phyloP scores from a whole-genome alignment of 1,284 basidiomycete genomes.

The Pseudozyma sp. region DNA sequence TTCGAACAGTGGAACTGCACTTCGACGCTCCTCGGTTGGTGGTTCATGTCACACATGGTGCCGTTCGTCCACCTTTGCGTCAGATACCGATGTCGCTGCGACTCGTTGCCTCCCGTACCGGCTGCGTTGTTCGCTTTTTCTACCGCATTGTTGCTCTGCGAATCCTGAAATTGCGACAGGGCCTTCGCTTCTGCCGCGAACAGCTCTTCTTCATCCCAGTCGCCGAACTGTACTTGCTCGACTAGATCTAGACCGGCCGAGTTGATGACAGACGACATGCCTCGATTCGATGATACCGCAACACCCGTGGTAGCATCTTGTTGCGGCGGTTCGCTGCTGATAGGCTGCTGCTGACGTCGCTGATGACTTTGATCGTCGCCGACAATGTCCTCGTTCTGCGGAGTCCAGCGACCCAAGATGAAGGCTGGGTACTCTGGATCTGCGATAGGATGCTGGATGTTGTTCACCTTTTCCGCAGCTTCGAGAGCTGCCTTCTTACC shows the following conservation, averaged over 20 bases:
- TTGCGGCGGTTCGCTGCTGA: background rate
- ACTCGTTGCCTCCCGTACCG: slow-evolving; percentile 3
- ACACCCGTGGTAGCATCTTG: slow-evolving; percentile 5
- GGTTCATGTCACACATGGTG: slow-evolving; percentile 59
- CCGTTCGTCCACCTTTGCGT: slow-evolving; percentile 61
- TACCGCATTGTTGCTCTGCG: slow-evolving; percentile 1
- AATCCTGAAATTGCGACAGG: slow-evolving; percentile 9
- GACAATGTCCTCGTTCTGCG: slow-evolving; percentile 37
- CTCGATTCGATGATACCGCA: slow-evolving; percentile 8
- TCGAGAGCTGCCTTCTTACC: slow-evolving; percentile 39
- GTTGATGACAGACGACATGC: slow-evolving; percentile 14
- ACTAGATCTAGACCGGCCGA: slow-evolving; percentile 54
- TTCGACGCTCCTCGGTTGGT: slow-evolving; percentile 56
- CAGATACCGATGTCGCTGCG: slow-evolving; percentile 48
- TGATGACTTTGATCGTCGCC: slow-evolving; percentile 32
- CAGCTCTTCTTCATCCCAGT: slow-evolving; percentile 52
- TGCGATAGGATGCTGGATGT: slow-evolving; percentile 22
- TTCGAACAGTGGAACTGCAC: slow-evolving; percentile 60
- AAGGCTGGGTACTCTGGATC: slow-evolving; percentile 46
- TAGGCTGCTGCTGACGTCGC: slow-evolving; percentile 21
- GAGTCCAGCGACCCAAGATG: slow-evolving; percentile 45
- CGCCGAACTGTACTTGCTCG: slow-evolving; percentile 59
- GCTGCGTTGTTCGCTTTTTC: background rate
- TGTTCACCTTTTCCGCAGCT: slow-evolving; percentile 31
- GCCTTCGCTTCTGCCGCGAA: slow-evolving; percentile 42